A percentile compares a stretch with the other conserved stretches of the same genome.
Conservation (phyloP, 108 stramenopile species). For the Skeletonema marinoi region DNA sequence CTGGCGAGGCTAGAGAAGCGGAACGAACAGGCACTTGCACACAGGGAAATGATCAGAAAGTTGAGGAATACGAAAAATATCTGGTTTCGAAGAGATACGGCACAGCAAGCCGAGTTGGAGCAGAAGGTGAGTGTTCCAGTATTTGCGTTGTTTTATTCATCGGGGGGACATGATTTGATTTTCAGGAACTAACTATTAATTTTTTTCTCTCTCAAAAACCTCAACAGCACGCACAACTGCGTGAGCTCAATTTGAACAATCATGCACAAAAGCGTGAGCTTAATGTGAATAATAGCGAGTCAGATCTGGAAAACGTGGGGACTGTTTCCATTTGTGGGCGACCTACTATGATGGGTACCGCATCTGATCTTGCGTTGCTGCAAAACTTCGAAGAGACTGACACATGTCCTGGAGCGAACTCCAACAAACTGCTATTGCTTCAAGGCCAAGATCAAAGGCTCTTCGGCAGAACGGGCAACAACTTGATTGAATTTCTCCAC, state of each 20-base stretch:
- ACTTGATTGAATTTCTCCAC: background rate
- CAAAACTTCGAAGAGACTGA: background rate
- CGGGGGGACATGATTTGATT: background rate
- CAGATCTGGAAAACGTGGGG: background rate
- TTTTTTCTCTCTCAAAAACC: background rate
- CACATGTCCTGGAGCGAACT: background rate
- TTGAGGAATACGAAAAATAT: background rate
- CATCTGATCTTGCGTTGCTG: conserved; percentile 2
- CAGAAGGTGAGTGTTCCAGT: background rate
- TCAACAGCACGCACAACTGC: background rate
- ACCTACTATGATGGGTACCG: background rate
- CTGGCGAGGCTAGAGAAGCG: background rate
- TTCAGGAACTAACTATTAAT: background rate
- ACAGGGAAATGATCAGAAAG: background rate
- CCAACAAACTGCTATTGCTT: conserved; percentile 8
- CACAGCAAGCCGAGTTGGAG: background rate
- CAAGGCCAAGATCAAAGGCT: background rate
- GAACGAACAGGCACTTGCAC: background rate
- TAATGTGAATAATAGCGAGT: background rate
- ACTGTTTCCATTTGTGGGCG: conserved; percentile 4
- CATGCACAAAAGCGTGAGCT: background rate
- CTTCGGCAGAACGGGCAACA: background rate
- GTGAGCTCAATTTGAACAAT: background rate
- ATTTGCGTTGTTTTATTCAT: background rate
- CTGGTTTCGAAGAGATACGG: background rate